Conservation (phyloP, 2,329 filamentous ascomycete species). For the Fusarium tanahbumbuense region DNA sequence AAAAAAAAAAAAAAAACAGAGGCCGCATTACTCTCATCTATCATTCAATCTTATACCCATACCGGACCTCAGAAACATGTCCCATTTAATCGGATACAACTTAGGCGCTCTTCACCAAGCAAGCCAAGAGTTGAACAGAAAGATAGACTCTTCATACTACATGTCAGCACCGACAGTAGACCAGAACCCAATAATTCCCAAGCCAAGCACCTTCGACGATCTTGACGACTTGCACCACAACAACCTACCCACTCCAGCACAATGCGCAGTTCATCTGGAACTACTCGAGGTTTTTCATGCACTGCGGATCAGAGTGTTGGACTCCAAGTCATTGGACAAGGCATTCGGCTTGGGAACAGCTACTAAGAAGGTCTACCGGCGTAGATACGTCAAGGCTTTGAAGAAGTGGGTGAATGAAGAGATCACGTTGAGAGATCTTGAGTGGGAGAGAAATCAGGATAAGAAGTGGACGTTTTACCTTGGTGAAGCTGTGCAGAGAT, state of each 20-base stretch:
- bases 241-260: constrained; percentile 20
- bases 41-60: not conserved
- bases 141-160: constrained; percentile 7
- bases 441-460: constrained; percentile 8
- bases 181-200: constrained; percentile 32
- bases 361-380: constrained; percentile 30
- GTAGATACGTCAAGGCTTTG: constrained; percentile 17
- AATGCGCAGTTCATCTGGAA: constrained; percentile 69
- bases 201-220: constrained; percentile 16
- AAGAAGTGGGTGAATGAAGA: constrained; percentile 24
- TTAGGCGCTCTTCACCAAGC: constrained; percentile 19
- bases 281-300: constrained; percentile 67
- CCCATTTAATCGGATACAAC: constrained; percentile 31
- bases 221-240: constrained; percentile 9
- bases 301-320: constrained; percentile 52
- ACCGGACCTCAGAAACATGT: constrained; percentile 12
- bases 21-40: not conserved
- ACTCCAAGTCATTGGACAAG: constrained; percentile 23
- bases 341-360: constrained; percentile 23
- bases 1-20: not conserved
- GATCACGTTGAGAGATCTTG: constrained; percentile 9
- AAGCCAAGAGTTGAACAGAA: constrained; percentile 5
- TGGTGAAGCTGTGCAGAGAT: constrained; percentile 39
- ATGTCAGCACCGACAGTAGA: not conserved
- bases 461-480: constrained; percentile 43